Evolutionary conservation across 148 eudicot genomes (phyloP).

Genomic region (Rhododendron henanense): DNA sequence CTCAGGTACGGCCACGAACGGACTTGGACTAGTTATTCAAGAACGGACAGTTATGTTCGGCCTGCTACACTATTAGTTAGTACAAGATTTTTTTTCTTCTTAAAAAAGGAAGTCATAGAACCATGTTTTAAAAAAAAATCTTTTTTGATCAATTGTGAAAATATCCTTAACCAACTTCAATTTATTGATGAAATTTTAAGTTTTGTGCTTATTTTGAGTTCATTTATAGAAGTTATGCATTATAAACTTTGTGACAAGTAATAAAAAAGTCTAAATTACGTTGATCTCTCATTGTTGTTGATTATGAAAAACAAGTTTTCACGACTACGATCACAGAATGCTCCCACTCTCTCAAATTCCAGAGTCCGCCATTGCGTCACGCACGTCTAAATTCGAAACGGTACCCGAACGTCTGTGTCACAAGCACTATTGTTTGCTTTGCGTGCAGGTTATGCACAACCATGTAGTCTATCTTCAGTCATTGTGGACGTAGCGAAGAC

Average conservation of each 20-base stretch:
- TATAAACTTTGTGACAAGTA: too few relatives aligned
- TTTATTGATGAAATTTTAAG: background rate
- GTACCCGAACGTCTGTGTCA: background rate
- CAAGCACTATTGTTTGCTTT: background rate
- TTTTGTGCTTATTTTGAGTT: background rate
- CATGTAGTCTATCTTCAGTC: background rate
- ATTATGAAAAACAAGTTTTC: background rate
- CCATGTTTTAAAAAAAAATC: too few relatives aligned
- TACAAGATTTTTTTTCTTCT: too few relatives aligned
- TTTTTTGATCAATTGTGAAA: background rate
- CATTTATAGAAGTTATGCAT: too few relatives aligned
- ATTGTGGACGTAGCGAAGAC: background rate
- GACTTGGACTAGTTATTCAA: too few relatives aligned
- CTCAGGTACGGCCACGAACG: too few relatives aligned
- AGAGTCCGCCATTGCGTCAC: background rate
- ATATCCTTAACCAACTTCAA: background rate
- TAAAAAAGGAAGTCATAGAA: too few relatives aligned
- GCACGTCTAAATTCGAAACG: background rate
- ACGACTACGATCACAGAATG: background rate
- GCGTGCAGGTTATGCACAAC: background rate
- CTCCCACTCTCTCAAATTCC: background rate
- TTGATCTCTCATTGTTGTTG: too few relatives aligned
- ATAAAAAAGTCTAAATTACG: background rate
- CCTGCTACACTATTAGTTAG: too few relatives aligned
- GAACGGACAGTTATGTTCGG: too few relatives aligned